Conservation (phyloP, 345 rosid species). For the Citrus inodora region DNA sequence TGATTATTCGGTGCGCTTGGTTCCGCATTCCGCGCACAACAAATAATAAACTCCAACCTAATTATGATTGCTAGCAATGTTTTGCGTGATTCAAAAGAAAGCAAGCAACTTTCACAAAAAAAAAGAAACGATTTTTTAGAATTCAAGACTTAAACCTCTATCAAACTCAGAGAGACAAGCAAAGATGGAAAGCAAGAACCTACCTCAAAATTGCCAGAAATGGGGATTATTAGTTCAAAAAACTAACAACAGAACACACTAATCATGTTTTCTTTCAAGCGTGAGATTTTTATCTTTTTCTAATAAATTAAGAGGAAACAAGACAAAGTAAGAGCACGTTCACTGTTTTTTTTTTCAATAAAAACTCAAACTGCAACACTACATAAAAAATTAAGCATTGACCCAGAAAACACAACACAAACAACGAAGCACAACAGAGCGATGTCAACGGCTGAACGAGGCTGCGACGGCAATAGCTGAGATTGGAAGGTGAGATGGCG, state of each 20-base stretch:
- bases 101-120: conserved; percentile 1
- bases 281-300: conserved; percentile 32
- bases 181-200: conserved; percentile 63
- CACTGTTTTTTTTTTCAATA: conserved; percentile 31
- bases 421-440: conserved; percentile 47
- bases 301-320: conserved; percentile 13
- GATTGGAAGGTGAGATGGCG: too few species aligned
- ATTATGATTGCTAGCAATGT: conserved; percentile 43
- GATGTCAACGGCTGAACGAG: too few species aligned
- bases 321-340: conserved; percentile 51
- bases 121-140: conserved; percentile 16
- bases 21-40: too few species aligned
- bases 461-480: too few species aligned
- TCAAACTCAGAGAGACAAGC: conserved; percentile 36
- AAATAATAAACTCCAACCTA: conserved; percentile 9
- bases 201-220: conserved; percentile 52
- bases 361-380: conserved; percentile 10
- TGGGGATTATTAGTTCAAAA: conserved; percentile 17
- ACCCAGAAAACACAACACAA: conserved; percentile 16
- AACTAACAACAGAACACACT: conserved; percentile 24
- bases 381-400: conserved; percentile 11
- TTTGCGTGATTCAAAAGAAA: conserved; percentile 38
- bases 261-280: conserved; percentile 57
- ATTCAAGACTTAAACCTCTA: conserved; percentile 18
- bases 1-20: too few species aligned